These are phyloP conservation scores for Cryptosporidium sp. DNA, from an alignment of 169 alveolate species.

Conservation along the genomic window DNA sequence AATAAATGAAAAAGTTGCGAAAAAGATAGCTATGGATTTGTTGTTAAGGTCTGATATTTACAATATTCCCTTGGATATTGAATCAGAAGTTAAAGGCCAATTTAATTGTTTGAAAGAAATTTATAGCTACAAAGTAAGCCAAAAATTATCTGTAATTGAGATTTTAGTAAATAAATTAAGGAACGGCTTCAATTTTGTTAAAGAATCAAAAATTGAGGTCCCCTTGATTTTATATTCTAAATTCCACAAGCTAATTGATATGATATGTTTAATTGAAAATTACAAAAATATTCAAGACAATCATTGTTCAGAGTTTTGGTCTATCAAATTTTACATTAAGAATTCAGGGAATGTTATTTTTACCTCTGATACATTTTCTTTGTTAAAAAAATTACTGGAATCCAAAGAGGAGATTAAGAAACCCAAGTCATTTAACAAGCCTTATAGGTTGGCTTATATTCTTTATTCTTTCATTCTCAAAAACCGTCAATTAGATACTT, in stretches of 20 bases:
- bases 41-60: conserved; percentile 2
- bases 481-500: neutral
- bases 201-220: neutral
- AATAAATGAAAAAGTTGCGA: conserved; percentile 6
- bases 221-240: conserved; percentile 24
- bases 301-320: conserved; percentile 16
- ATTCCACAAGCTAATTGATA: conserved; percentile 35
- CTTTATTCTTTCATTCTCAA: neutral
- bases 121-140: neutral
- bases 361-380: neutral
- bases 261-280: conserved; percentile 5
- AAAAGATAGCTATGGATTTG: conserved; percentile 21
- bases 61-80: neutral
- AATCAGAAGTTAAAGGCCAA: neutral
- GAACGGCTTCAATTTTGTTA: conserved; percentile 27
- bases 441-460: neutral
- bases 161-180: conserved; percentile 4
- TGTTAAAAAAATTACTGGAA: neutral
- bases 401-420: conserved; percentile 6
- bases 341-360: neutral
- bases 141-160: conserved; percentile 31
- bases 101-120: neutral
- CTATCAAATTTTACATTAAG: conserved; percentile 3
- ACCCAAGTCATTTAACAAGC: neutral
- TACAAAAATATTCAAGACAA: neutral